A percentile compares a stretch with the other conserved stretches of the same genome.
Conservation (phyloP, 2,329 filamentous ascomycete genomes). For the Aspergillus viridinutans region DNA sequence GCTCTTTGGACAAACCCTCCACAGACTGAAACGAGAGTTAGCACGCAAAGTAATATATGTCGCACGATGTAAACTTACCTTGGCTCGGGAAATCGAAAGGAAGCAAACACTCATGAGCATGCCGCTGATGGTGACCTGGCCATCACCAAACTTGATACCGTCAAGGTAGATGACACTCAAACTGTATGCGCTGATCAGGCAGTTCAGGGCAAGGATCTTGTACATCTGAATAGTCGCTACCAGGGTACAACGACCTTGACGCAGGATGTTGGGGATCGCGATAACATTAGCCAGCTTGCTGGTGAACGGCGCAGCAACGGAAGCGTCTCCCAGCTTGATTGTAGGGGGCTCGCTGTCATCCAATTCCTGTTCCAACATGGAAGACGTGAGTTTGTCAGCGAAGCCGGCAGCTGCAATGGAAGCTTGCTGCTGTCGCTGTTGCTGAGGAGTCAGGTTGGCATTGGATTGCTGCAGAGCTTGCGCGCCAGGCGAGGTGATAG, state of each 20-base stretch:
- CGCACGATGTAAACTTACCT: conserved; percentile 45
- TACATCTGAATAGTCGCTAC: conserved; percentile 99
- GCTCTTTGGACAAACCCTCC: conserved; percentile 91
- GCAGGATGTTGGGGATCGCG: conserved; percentile 96
- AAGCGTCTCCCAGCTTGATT: conserved; percentile 95
- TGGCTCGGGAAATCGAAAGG: conserved; percentile 94
- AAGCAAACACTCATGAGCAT: conserved; percentile 99
- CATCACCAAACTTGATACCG: conserved; percentile 98
- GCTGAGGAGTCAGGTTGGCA: conserved; percentile 48
- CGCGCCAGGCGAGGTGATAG: conserved; percentile 63
- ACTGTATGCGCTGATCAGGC: conserved; percentile 95
- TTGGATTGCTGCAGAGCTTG: conserved; percentile 53
- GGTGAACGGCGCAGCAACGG: conserved; percentile 94
- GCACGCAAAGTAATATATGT: neutral
- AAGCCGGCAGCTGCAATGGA: conserved; percentile 70
- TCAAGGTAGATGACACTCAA: conserved; percentile 93
- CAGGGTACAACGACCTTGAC: conserved; percentile 93
- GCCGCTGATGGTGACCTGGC: conserved; percentile 95
- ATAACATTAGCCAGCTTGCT: conserved; percentile 96
- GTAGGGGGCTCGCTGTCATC: conserved; percentile 88
- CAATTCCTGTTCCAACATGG: conserved; percentile 86
- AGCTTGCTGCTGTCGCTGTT: conserved; percentile 53
- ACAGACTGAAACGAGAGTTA: conserved; percentile 57
- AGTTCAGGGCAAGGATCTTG: conserved; percentile 97
- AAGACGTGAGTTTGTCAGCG: conserved; percentile 78